Base-by-base conservation (phyloP, 2,329 filamentous ascomycete species). In the Fusarium tuaranense region DNA sequence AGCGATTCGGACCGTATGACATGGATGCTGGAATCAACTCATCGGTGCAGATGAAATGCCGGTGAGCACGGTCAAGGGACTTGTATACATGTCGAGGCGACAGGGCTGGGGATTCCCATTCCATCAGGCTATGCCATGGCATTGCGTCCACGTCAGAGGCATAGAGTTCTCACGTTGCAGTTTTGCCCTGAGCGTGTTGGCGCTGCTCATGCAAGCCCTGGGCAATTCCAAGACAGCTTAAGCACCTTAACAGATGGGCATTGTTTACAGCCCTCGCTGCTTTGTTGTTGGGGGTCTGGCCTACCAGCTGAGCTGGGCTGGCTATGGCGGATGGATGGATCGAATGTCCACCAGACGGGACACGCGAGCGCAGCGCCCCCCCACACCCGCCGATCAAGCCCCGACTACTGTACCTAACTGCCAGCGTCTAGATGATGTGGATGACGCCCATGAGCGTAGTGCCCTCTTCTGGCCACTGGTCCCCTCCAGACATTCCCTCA, bases 391-490 rank as follows among this genome's bases (percentile, higher is more conserved):
- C 72, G 72, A 74, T 74, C 72, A 65, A 67, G 18, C 69, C 72
- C 72, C 72, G 63, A 74, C 69, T 65, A 61, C 55, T 65, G 44
- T 48, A 48, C 44, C 44, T 48, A 27, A 48, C 44, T 61, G 57
- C 30, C 46, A 57, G 62, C 62, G 62, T 57, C 62, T 63, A 63
- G 72, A 59, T 68, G 70, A 59, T 68, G 70, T 69, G 63, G 68
- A 74, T 74, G 72, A 74, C 72, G 72, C 72, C 72, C 60, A 73
- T 69, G 66, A 74, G 59, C 58, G 72, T 74, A 73, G 72, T 64
- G 72, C 69, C 63, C 70, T 69, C 72, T 63, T 70, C 65, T 74
- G 69, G 62, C 68, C 68, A 65, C 69, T 65, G 71, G 58, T 60
- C 66, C 66, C 65, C 68, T 69, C 66, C 41, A 60, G 46, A 59